These are phyloP conservation scores for Trifolium subterraneum DNA, from an alignment of 306 rosid species.

Conservation along the genomic window DNA sequence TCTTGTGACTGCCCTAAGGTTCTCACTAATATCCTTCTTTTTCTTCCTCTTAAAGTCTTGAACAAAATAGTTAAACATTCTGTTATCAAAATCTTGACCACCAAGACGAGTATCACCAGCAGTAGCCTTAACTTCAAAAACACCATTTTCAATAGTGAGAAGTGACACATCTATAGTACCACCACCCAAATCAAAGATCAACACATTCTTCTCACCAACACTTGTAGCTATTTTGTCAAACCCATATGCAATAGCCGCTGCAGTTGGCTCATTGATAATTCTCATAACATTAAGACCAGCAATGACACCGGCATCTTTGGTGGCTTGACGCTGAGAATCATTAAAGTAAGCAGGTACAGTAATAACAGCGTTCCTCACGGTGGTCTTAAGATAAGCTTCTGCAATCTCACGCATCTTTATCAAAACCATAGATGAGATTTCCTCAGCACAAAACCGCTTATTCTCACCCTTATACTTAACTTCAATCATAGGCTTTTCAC, in stretches of 20 bases:
- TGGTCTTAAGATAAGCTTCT: slow-evolving; percentile 58
- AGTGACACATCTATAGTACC: slow-evolving; percentile 81
- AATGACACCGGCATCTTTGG: slow-evolving; percentile 74
- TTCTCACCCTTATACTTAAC: slow-evolving; percentile 68
- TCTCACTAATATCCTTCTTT: slow-evolving; percentile 66
- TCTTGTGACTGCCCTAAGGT: slow-evolving; percentile 63
- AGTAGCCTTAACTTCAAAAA: slow-evolving; percentile 76
- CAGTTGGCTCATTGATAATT: slow-evolving; percentile 75
- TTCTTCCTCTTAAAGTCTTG: slow-evolving; percentile 75
- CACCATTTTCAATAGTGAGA: slow-evolving; percentile 75
- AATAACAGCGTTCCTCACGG: slow-evolving; percentile 65
- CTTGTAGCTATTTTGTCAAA: slow-evolving; percentile 68
- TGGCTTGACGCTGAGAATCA: slow-evolving; percentile 75
- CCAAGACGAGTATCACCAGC: slow-evolving; percentile 84
- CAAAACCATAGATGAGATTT: slow-evolving; percentile 74
- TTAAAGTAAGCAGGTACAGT: slow-evolving; percentile 74
- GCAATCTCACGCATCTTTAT: slow-evolving; percentile 76
- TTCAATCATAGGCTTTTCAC: slow-evolving; percentile 67
- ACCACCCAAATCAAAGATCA: slow-evolving; percentile 73
- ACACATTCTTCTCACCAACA: slow-evolving; percentile 65
- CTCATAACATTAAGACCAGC: slow-evolving; percentile 68
- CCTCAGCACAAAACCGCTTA: slow-evolving; percentile 67
- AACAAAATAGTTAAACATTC: slow-evolving; percentile 76
- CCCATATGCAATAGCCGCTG: slow-evolving; percentile 78
- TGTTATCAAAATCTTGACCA: slow-evolving; percentile 73